Evolutionary conservation across 352 stramenopile species (phyloP), one percentile per base, ranked within the genome.

Genomic region (Pythium aristosporum): DNA sequence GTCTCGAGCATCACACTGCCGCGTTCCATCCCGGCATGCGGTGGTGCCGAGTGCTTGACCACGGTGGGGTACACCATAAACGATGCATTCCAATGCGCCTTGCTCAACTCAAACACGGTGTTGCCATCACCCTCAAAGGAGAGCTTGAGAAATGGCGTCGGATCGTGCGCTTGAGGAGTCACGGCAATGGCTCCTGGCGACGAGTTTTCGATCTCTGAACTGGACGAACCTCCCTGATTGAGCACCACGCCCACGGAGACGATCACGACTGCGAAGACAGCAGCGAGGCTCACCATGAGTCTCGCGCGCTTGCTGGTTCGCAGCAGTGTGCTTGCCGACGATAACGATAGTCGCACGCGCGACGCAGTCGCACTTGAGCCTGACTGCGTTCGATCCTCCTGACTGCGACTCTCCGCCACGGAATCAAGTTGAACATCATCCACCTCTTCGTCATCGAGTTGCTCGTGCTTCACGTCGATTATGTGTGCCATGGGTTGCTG

Each of bases 41-140:
- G 65, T 0, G 83, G 79, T 7, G 77, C 74, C 30, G 79, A 76
- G 42, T 77, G 74, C 56, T 80, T 88, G 7, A 79, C 79, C 12
- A 91, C 75, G 15, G 78, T 91, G 34, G 83, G 77, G 42, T 87
- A 88, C 43, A 92, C 81, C 32, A 92, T 73, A 55, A 90, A 92
- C 13, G 79, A 87, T 16, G 69, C 61, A 57, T 87, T 87, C 77
- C 76, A 89, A 44, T 77, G 58, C 20, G 62, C 34, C 66, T 92
- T 90, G 39, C 65, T 73, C 16, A 92, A 60, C 11, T 80, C 69
- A 56, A 91, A 91, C 8, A 79, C 54, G 1, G 77, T 42, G 5
- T 56, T 58, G 15, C 72, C 69, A 16, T 65, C 53, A 16, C 73
- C 60, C 21, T 65, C 62, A 30, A 79, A 74, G 9, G 69, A 63